phyloP scores from a whole-genome alignment of 1,284 basidiomycete genomes.

The Irpex rosettiformis region DNA sequence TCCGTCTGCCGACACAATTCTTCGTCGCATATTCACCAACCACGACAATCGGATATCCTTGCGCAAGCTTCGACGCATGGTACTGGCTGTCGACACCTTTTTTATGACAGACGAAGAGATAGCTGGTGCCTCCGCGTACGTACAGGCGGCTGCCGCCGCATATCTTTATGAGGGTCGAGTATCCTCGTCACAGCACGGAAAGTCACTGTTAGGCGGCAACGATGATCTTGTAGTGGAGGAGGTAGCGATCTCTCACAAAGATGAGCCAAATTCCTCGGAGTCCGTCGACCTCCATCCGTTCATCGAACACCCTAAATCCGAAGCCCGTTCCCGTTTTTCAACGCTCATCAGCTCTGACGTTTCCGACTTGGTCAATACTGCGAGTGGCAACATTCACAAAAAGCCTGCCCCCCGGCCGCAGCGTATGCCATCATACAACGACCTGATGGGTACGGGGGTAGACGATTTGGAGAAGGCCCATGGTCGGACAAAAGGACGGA shows the following conservation, averaged over 20 bases:
- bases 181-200: not conserved
- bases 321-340: not conserved
- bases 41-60: constrained; percentile 52
- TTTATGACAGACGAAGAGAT: constrained; percentile 23
- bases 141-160: constrained; percentile 18
- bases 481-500: constrained; percentile 6
- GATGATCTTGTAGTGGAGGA: not conserved
- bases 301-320: not conserved
- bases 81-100: constrained; percentile 22
- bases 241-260: not conserved
- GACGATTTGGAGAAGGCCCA: not conserved
- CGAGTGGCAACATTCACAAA: not conserved
- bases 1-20: constrained; percentile 47
- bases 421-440: constrained; percentile 10
- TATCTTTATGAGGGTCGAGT: constrained; percentile 14
- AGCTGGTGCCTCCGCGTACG: constrained; percentile 13
- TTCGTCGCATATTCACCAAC: constrained; percentile 59
- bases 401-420: constrained; percentile 8
- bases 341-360: not conserved
- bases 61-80: constrained; percentile 46
- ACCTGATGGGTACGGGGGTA: constrained; percentile 1
- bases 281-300: not conserved
- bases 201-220: not conserved
- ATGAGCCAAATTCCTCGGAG: not conserved
- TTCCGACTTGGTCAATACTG: not conserved